phyloP scores from a whole-genome alignment of 768 basidiomycete species.

The Russula brevipes region DNA sequence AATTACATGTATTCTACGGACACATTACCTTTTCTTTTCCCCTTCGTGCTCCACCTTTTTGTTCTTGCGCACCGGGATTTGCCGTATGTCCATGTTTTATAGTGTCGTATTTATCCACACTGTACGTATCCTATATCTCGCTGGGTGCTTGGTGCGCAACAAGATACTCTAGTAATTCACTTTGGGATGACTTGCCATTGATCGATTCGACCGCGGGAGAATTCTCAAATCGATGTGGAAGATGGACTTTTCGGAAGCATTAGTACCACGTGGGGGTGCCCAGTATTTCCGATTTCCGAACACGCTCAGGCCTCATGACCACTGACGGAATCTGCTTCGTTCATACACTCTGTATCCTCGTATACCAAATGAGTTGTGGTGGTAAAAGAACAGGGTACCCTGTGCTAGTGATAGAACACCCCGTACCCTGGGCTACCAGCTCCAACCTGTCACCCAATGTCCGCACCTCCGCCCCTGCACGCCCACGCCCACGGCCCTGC shows the following conservation, averaged over 20 bases:
- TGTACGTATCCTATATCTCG: constrained; percentile 24
- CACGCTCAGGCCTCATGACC: constrained; percentile 18
- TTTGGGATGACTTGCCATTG: neutral
- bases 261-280: neutral
- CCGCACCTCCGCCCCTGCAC: neutral
- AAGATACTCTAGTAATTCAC: constrained; percentile 25
- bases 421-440: neutral
- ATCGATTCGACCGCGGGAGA: constrained; percentile 6
- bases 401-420: constrained; percentile 9
- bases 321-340: constrained; percentile 4
- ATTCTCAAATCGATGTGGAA: constrained; percentile 14
- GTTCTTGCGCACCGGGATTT: constrained; percentile 27
- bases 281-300: neutral
- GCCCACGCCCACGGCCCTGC: neutral
- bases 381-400: constrained; percentile 16
- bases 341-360: constrained; percentile 1
- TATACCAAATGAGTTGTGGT: constrained; percentile 14
- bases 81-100: constrained; percentile 32
- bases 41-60: constrained; percentile 17
- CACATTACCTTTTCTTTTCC: constrained; percentile 25
- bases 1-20: constrained; percentile 26
- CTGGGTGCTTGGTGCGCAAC: constrained; percentile 24
- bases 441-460: neutral
- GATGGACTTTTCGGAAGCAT: neutral
- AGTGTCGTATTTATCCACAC: constrained; percentile 31